Base-by-base conservation (phyloP, 1,284 basidiomycete species). In the Cryptococcus neoformans region DNA sequence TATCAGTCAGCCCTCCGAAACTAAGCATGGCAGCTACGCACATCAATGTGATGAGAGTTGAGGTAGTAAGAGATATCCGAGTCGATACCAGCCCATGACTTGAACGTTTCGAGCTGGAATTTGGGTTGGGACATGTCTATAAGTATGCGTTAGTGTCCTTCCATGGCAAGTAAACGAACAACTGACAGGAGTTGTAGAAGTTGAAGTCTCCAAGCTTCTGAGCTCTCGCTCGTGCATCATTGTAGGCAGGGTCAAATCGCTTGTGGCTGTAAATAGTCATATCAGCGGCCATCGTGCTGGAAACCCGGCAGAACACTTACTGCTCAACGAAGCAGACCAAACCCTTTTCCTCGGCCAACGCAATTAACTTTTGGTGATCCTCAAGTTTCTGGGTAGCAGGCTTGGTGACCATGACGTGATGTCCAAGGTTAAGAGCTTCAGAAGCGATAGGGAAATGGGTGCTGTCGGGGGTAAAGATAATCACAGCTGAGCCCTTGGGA, bases 321-420 rank as follows among this genome's bases (percentile, higher is more conserved):
- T 95, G 91, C 75, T 95, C 92, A 37, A 95, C 92, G 72, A 91
- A 91, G 77, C 90, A 93, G 6, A 92, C 82, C 10, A 94, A 87
- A 51, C 87, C 87, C 70, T 92, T 82, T 74, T 88, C 83, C 66
- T 81, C 83, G 9, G 92, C 90, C 0, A 78, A 83, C 44, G 83
- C 81, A 56, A 91, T 85, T 51, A 95, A 83, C 37, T 83, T 82
- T 62, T 85, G 86, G 77, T 96, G 92, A 72, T 95, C 86, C 55
- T 84, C 81, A 44, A 96, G 83, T 35, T 89, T 82, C 71, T 96
- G 88, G 0, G 90, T 92, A 1, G 92, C 92, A 0, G 92, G 92
- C 76, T 95, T 96, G 52, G 92, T 96, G 59, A 95, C 85, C 49
- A 95, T 83, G 44, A 95, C 92, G 74, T 95, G 92, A 53, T 93